These are phyloP conservation scores for Ascocoryne sarcoides DNA, from an alignment of 2,329 filamentous ascomycete genomes.

Conservation along the genomic window DNA sequence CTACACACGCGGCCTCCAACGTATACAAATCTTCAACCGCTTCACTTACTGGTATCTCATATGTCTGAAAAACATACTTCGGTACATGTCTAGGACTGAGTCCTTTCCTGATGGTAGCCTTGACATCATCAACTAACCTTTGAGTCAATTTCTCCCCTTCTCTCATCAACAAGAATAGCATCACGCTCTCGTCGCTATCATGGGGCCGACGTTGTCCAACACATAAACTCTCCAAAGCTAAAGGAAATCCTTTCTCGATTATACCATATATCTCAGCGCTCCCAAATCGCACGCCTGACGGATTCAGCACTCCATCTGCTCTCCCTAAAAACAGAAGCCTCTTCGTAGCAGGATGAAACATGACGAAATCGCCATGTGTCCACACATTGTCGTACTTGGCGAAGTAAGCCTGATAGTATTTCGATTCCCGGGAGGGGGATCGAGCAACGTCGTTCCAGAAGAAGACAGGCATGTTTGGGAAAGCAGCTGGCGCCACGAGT, in stretches of 20 bases:
- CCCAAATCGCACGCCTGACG: constrained; percentile 69
- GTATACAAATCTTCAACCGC: background rate
- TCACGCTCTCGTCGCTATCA: constrained; percentile 48
- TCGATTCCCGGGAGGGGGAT: background rate
- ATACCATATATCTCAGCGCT: constrained; percentile 74
- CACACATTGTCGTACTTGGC: constrained; percentile 58
- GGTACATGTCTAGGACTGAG: constrained; percentile 69
- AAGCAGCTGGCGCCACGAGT: constrained; percentile 59
- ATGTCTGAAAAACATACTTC: constrained; percentile 68
- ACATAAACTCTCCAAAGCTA: constrained; percentile 64
- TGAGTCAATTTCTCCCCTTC: constrained; percentile 47
- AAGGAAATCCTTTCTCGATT: constrained; percentile 55
- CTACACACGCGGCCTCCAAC: background rate
- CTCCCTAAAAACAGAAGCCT: constrained; percentile 59
- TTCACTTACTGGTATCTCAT: constrained; percentile 64
- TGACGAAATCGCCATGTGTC: constrained; percentile 77
- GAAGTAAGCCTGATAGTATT: constrained; percentile 53
- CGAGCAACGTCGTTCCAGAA: constrained; percentile 48
- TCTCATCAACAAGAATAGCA: constrained; percentile 52
- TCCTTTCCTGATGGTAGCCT: constrained; percentile 55
- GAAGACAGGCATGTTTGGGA: constrained; percentile 66
- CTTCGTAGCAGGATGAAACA: constrained; percentile 58
- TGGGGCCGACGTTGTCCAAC: constrained; percentile 64
- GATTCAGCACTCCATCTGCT: constrained; percentile 73
- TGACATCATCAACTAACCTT: constrained; percentile 48